Conservation (phyloP, 805 yeast genomes). For the Cyberlindnera nakhonratchasimensis region DNA sequence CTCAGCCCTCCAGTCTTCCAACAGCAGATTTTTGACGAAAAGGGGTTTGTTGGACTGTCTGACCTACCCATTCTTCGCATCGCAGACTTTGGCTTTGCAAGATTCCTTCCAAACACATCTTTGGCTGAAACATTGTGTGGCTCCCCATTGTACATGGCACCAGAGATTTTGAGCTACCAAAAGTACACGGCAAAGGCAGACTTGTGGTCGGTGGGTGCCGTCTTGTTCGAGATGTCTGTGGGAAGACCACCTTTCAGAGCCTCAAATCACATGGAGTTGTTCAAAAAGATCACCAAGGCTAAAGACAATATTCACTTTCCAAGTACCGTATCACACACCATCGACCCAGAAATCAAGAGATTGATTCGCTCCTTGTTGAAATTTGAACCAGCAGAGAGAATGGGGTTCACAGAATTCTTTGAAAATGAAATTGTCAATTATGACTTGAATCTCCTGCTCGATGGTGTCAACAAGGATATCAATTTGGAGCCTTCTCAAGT, state of each 20-base stretch:
- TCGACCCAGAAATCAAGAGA: conserved; percentile 60
- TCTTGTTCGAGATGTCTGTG: conserved; percentile 88
- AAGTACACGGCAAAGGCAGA: conserved; percentile 97
- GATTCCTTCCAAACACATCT: conserved; percentile 88
- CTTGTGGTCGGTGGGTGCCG: conserved; percentile 98
- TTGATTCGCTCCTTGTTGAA: conserved; percentile 75
- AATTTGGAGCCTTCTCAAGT: conserved; percentile 58
- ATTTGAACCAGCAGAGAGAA: conserved; percentile 81
- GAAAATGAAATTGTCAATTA: conserved; percentile 59
- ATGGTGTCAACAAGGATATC: conserved; percentile 46
- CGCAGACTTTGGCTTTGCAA: conserved; percentile 97
- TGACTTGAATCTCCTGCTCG: conserved; percentile 40
- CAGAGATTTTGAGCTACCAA: conserved; percentile 90
- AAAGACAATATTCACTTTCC: conserved; percentile 82
- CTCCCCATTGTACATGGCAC: conserved; percentile 97
- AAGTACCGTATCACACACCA: conserved; percentile 42
- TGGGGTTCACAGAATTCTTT: conserved; percentile 87
- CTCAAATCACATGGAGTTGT: conserved; percentile 84
- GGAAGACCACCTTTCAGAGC: conserved; percentile 98
- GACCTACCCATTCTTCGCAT: conserved; percentile 87
- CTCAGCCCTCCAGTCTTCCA: conserved; percentile 80
- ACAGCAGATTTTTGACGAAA: conserved; percentile 46
- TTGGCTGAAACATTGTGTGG: conserved; percentile 98
- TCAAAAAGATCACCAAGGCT: conserved; percentile 78
- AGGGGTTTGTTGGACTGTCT: conserved; percentile 72